phyloP scores from a whole-genome alignment of 768 basidiomycete species.

The Suillus americanus region DNA sequence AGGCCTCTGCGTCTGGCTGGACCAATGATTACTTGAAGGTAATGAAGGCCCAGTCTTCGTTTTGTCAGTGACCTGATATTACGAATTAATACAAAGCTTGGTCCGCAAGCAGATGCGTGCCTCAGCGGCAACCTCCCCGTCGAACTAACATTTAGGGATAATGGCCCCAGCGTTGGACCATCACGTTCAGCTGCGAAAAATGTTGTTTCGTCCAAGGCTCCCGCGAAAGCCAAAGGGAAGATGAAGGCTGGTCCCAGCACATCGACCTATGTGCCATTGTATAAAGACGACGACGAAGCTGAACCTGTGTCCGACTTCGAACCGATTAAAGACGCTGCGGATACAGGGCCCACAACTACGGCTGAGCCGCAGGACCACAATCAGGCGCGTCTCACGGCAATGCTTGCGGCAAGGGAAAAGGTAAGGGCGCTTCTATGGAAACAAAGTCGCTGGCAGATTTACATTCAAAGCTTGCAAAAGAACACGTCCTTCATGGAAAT shows the following conservation, averaged over 20 bases:
- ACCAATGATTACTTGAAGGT: conserved; percentile 56
- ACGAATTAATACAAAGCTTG: conserved; percentile 14
- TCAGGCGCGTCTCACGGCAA: not conserved
- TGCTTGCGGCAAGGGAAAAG: not conserved
- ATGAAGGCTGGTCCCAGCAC: conserved; percentile 9
- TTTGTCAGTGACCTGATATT: not conserved
- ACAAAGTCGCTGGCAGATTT: not conserved
- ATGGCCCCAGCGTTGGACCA: conserved; percentile 12
- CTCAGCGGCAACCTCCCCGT: conserved; percentile 17
- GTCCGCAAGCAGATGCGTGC: conserved; percentile 22
- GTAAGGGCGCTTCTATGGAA: not conserved
- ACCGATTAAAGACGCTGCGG: conserved; percentile 12
- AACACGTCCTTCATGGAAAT: not conserved
- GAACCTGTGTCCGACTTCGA: conserved; percentile 25
- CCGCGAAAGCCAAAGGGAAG: conserved; percentile 22
- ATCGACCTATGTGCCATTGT: conserved; percentile 13
- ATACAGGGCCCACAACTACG: not conserved
- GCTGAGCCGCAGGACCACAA: not conserved
- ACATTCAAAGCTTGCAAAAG: conserved; percentile 1
- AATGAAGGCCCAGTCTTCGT: not conserved
- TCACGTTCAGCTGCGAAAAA: conserved; percentile 10
- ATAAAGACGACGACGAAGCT: conserved; percentile 26
- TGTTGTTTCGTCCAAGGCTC: conserved; percentile 11
- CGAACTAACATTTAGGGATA: conserved; percentile 28
- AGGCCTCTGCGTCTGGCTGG: conserved; percentile 48